phyloP scores from a whole-genome alignment of 1,139 yeast species.

The Ogataea hybrid region DNA sequence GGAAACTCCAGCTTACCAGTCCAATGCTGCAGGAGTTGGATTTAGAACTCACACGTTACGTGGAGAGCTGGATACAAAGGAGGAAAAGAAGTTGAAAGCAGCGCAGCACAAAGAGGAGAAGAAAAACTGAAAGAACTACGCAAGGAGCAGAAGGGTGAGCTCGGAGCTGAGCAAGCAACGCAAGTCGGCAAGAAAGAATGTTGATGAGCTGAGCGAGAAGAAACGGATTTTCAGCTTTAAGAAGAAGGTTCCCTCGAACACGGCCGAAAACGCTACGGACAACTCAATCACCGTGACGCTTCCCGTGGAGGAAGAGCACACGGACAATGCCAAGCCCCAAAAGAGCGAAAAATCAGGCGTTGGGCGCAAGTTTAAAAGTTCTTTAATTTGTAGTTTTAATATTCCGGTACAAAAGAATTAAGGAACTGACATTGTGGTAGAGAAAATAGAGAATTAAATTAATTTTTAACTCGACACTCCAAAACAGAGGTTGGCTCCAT shows the following conservation, averaged over 20 bases:
- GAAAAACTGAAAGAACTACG: constrained; percentile 16
- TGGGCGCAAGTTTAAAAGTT: constrained; percentile 26
- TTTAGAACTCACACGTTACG: constrained; percentile 25
- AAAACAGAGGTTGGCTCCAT: not conserved
- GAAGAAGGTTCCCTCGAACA: constrained; percentile 2
- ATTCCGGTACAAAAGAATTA: too few species aligned
- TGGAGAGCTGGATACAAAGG: constrained; percentile 15
- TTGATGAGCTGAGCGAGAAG: constrained; percentile 9
- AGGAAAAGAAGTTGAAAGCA: constrained; percentile 16
- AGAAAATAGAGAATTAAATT: not conserved
- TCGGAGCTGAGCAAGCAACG: constrained; percentile 21
- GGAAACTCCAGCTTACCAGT: constrained; percentile 12
- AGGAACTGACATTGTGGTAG: not conserved
- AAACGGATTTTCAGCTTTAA: constrained; percentile 7
- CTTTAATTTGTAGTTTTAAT: constrained; percentile 23
- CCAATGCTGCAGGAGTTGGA: constrained; percentile 23
- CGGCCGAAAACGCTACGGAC: not conserved
- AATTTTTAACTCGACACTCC: not conserved
- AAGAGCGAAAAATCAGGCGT: constrained; percentile 5
- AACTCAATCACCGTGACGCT: constrained; percentile 12
- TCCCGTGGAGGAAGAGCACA: constrained; percentile 6
- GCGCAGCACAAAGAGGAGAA: constrained; percentile 18
- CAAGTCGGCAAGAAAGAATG: constrained; percentile 16
- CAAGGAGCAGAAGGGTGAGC: constrained; percentile 21
- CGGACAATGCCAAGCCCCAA: not conserved